Conservation (phyloP, 106 monocot species). For the Gastrodia elata region DNA sequence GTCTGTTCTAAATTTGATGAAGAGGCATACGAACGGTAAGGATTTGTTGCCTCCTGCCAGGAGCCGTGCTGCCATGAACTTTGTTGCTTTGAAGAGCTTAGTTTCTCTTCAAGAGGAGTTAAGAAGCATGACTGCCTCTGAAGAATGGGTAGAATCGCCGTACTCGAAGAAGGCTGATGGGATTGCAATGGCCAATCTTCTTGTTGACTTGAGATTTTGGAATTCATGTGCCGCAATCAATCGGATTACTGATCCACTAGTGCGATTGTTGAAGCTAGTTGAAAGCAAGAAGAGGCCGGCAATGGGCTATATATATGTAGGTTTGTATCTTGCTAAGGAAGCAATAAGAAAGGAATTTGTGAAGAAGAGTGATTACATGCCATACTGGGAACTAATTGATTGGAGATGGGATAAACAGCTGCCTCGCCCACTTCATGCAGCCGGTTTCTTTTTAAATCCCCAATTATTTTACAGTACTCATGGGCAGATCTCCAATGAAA, state of each 20-base stretch:
- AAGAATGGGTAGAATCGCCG: constrained; percentile 56
- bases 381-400: constrained; percentile 86
- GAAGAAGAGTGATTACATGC: constrained; percentile 34
- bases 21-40: constrained; percentile 54
- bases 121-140: constrained; percentile 46
- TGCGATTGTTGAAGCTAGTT: constrained; percentile 47
- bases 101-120: constrained; percentile 52
- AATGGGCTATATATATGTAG: constrained; percentile 9
- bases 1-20: constrained; percentile 57
- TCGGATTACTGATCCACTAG: constrained; percentile 58
- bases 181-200: constrained; percentile 24
- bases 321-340: constrained; percentile 9
- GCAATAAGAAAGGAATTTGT: constrained; percentile 6
- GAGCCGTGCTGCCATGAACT: constrained; percentile 43
- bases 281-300: constrained; percentile 55
- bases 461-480: constrained; percentile 62
- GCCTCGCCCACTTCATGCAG: constrained; percentile 63
- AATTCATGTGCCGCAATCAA: constrained; percentile 43
- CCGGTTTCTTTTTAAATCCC: constrained; percentile 89
- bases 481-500: constrained; percentile 66
- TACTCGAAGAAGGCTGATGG: constrained; percentile 58
- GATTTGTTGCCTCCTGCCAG: constrained; percentile 60
- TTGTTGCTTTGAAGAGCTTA: constrained; percentile 58
- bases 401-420: constrained; percentile 63
- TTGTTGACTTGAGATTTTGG: constrained; percentile 57